Conservation (phyloP, 2,329 filamentous ascomycete genomes). For the Exophiala xenobiotica region DNA sequence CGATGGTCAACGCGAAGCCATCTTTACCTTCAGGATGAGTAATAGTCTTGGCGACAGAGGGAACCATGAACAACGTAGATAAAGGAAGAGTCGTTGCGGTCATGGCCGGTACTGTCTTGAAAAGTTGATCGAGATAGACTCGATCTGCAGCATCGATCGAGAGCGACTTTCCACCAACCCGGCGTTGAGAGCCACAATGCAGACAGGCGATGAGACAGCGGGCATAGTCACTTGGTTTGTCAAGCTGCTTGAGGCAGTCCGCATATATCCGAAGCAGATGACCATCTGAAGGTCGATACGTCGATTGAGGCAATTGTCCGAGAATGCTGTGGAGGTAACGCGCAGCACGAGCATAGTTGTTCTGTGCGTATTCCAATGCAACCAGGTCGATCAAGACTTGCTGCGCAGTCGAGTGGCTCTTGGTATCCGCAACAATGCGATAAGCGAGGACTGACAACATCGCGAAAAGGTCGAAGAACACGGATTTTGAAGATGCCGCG, state of each 20-base stretch:
- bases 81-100: constrained; percentile 68
- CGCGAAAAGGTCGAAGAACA: constrained; percentile 57
- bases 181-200: constrained; percentile 45
- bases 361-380: constrained; percentile 73
- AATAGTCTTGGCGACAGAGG: constrained; percentile 67
- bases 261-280: constrained; percentile 85
- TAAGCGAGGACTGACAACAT: constrained; percentile 65
- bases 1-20: constrained; percentile 69
- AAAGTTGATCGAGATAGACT: constrained; percentile 42
- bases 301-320: constrained; percentile 72
- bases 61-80: constrained; percentile 68
- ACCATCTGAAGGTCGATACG: constrained; percentile 77
- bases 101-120: constrained; percentile 50
- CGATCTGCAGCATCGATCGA: constrained; percentile 33
- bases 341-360: constrained; percentile 71
- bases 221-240: constrained; percentile 76
- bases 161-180: constrained; percentile 41
- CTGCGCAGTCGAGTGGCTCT: constrained; percentile 73
- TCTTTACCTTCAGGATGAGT: constrained; percentile 70
- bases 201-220: constrained; percentile 59
- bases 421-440: constrained; percentile 77
- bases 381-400: constrained; percentile 81
- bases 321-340: constrained; percentile 76
- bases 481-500: constrained; percentile 57
- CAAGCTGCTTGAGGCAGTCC: constrained; percentile 73